Evolutionary conservation across 2,329 filamentous ascomycete genomes (phyloP).

Genomic region (Byssothecium circinans): DNA sequence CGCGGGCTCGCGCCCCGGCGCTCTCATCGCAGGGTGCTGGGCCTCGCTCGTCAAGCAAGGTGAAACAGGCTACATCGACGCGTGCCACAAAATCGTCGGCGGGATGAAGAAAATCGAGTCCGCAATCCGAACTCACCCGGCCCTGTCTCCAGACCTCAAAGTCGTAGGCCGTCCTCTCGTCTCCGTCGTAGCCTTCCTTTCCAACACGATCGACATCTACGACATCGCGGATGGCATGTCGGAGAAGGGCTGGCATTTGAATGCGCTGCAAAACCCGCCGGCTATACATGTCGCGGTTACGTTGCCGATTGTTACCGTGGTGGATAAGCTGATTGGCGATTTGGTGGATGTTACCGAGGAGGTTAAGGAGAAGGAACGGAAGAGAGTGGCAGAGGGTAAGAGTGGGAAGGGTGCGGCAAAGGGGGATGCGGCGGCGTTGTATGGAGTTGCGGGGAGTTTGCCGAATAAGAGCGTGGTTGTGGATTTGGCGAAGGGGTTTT

Average conservation of each 20-base stretch:
- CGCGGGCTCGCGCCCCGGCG: conserved; percentile 87
- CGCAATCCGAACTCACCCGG: conserved; percentile 69
- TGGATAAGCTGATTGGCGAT: conserved; percentile 77
- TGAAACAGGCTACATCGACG: conserved; percentile 82
- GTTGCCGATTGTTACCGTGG: conserved; percentile 77
- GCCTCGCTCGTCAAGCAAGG: conserved; percentile 86
- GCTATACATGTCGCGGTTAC: conserved; percentile 96
- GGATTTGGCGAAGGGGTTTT: conserved; percentile 84
- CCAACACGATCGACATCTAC: conserved; percentile 86
- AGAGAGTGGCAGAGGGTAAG: conserved; percentile 69
- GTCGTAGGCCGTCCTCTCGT: conserved; percentile 85
- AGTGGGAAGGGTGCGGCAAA: conserved; percentile 59
- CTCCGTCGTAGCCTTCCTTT: conserved; percentile 84
- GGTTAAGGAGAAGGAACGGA: conserved; percentile 80
- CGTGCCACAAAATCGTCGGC: conserved; percentile 86
- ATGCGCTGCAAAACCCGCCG: conserved; percentile 86
- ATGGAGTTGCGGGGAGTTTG: conserved; percentile 91
- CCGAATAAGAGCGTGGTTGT: conserved; percentile 95
- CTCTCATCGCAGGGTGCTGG: conserved; percentile 96
- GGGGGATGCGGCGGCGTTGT: conserved; percentile 83
- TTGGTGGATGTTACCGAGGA: conserved; percentile 62
- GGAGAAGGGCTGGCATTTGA: conserved; percentile 88
- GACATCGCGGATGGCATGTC: conserved; percentile 90
- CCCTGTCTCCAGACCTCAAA: conserved; percentile 71
- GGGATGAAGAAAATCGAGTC: conserved; percentile 78